Evolutionary conservation across 2,329 filamentous ascomycete genomes (phyloP), one percentile per base, ranked within the genome.

Genomic region (Venturia pyrina): DNA sequence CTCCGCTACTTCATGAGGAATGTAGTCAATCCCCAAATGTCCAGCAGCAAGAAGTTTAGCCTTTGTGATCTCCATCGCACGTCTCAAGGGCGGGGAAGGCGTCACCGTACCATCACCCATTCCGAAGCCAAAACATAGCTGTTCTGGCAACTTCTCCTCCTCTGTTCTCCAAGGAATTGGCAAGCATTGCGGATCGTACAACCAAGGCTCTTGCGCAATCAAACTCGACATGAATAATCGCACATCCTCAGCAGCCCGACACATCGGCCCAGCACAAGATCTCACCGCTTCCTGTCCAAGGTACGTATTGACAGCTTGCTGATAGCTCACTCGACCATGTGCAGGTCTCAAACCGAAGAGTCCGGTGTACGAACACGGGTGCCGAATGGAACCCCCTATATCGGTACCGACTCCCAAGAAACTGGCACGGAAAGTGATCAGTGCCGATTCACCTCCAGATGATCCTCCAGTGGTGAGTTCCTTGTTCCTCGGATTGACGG

Each of bases 341-440:
- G 67, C 69, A 6, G 70, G 70, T 40, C 66, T 67, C 66, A 73
- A 70, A 3, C 72, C 73, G 46, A 71, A 74, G 21, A 72, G 71
- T 11, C 73, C 73, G 62, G 76, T 76, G 76, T 92, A 93, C 70
- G 96, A 92, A 65, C 96, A 89, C 75, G 89, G 93, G 73, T 97
- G 95, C 71, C 87, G 86, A 72, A 96, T 87, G 64, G 76, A 79
- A 0, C 82, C 82, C 1, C 79, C 82, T 62, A 88, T 80, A 73
- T 89, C 87, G 0, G 86, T 88, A 0, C 84, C 85, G 15, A 88
- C 78, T 0, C 87, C 87, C 1, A 88, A 70, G 64, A 85, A 78
- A 44, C 78, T 82, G 0, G 86, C 86, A 37, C 80, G 78, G 77
- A 88, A 80, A 5, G 81, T 82, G 34, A 88, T 70, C 15, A 88